Base-by-base conservation (phyloP, 306 rosid genomes). In the Neltuma alba region DNA sequence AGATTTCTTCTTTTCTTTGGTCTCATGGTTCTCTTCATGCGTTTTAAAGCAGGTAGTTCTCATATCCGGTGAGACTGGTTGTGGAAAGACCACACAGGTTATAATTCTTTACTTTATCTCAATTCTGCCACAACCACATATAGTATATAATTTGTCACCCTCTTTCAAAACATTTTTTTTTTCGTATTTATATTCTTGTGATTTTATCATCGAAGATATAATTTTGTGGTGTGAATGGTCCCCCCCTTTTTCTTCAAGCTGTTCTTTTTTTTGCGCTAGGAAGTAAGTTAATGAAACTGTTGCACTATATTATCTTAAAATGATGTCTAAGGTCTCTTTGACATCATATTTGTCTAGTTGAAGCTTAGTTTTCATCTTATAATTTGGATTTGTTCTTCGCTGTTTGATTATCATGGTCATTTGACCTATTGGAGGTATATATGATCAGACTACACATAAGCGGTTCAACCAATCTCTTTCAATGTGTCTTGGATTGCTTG, bases 1-100 rank as follows among this genome's bases (percentile, higher is more conserved):
- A 66, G 33, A 75, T 71, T 84, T 86, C 61, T 73, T 74, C 70
- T 48, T 31, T 83, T 41, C 73, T 48, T 66, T 36, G 72, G 69
- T 54, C 84, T 87, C 64, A 66, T 68, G 77, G 60, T 73, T 82
- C 83, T 48, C 79, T 80, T 60, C 70, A 64, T 74, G 47, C 58
- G 64, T 41, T 78, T 86, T 64, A 48, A 86, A 83, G 83, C 94
- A 96, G 99, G 99, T 93, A 0, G 91, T 96, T 86, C 93, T 96
- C 79, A 66, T 96, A 83, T 85, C 89, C 88, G 98, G 98, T 40
- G 93, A 93, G 89, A 96, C 99, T 79, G 99, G 98, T 45, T 96
- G 99, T 75, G 99, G 99, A 86, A 93, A 96, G 91, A 96, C 99
- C 75, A 93, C 99, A 6, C 98, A 96, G 99, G 99, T 96, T 87